Evolutionary conservation across 148 eudicot species (phyloP).

Genomic region (Talinum fruticosum): DNA sequence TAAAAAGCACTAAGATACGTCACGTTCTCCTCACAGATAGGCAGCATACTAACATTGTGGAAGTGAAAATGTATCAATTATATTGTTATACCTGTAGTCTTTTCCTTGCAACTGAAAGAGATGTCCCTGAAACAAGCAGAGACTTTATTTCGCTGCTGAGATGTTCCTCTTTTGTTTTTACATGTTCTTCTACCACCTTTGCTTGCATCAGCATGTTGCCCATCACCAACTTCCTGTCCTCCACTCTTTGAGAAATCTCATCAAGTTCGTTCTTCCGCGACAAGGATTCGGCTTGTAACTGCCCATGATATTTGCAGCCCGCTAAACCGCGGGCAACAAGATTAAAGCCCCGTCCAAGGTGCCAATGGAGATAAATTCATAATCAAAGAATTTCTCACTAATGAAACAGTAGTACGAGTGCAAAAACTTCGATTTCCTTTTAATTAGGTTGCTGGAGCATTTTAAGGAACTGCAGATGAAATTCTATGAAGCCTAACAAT

Average conservation of each 20-base stretch:
- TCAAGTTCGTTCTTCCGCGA: conserved; percentile 67
- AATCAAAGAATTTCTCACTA: neutral
- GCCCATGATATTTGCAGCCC: conserved; percentile 33
- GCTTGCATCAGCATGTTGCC: conserved; percentile 73
- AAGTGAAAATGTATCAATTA: neutral
- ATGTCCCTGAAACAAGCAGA: conserved; percentile 69
- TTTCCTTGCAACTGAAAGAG: conserved; percentile 70
- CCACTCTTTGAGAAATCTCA: conserved; percentile 80
- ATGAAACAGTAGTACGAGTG: neutral
- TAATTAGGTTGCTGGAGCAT: neutral
- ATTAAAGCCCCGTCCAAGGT: conserved; percentile 35
- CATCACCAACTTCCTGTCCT: conserved; percentile 61
- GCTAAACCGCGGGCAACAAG: conserved; percentile 31
- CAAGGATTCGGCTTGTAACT: conserved; percentile 77
- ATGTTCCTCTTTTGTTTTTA: conserved; percentile 73
- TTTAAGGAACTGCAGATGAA: neutral
- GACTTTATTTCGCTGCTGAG: conserved; percentile 72
- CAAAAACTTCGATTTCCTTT: neutral
- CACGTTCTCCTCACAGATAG: too few relatives aligned
- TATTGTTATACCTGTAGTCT: conserved; percentile 54
- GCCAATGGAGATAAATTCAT: neutral
- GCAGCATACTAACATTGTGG: neutral
- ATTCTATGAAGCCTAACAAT: too few relatives aligned
- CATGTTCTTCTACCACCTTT: conserved; percentile 74
- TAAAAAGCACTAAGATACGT: neutral